Evolutionary conservation across 352 stramenopile species (phyloP), one percentile per base, ranked within the genome.

Genomic region (Globisporangium canariense): DNA sequence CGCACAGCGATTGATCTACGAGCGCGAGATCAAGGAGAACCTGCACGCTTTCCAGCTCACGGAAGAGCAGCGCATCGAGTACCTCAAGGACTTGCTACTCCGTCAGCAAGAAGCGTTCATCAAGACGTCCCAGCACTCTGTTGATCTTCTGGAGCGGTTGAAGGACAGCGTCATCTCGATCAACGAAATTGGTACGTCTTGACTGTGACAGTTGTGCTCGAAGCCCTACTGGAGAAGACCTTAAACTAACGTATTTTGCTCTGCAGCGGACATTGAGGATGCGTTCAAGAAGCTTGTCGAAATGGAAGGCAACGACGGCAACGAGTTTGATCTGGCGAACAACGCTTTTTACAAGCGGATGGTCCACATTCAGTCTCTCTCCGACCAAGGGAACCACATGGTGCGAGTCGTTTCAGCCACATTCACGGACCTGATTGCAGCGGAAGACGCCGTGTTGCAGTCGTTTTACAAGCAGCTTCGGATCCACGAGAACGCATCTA

Each of bases 61-160:
- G 32, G 86, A 94, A 68, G 86, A 94, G 53, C 86, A 93, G 56
- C 80, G 86, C 3, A 72, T 94, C 1, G 86, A 91, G 45, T 94
- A 91, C 49, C 65, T 94, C 18, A 88, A 88, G 52, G 82, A 93
- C 66, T 55, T 94, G 28, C 60, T 94, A 7, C 36, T 90, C n/a
- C 81, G 83, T 3, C 77, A 83, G 59, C 75, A 91, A 67, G 86
- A 84, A 34, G 70, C 77, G 7, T 77, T 89, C 47, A 60, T 83
- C 11, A 69, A 58, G 11, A 79, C 81, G 58, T 78, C 88, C 55
- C 66, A 81, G 40, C 62, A 67, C 16, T 76, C 83, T 0, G 56
- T 83, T 25, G 62, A 72, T 28, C 69, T 87, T 7, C 69, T 92
- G 8, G 67, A 78, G 36, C 71, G 66, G 30, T 77, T 94, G 60